Percentiles rank a stretch among this genome's conserved stretches.
These are phyloP conservation scores for Pichia nakasei DNA, from an alignment of 805 yeast species.

Conservation along the genomic window DNA sequence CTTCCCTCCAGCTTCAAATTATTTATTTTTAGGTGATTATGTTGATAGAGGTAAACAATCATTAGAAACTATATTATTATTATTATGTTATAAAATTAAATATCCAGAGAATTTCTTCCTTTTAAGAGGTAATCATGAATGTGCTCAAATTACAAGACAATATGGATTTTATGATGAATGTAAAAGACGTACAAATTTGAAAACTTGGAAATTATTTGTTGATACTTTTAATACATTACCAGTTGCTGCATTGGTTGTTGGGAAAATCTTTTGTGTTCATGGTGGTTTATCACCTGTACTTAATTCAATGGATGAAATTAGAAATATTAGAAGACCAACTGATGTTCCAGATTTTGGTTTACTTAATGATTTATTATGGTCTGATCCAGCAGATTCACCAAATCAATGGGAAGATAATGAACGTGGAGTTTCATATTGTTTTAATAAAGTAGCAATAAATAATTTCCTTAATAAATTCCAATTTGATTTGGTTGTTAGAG, in stretches of 20 bases:
- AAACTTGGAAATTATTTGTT: slow-evolving; percentile 88
- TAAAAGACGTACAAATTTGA: slow-evolving; percentile 84
- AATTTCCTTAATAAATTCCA: slow-evolving; percentile 67
- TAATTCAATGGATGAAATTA: slow-evolving; percentile 64
- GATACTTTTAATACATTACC: slow-evolving; percentile 96
- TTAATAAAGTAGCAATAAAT: slow-evolving; percentile 70
- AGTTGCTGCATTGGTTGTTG: slow-evolving; percentile 90
- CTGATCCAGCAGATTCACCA: slow-evolving; percentile 75
- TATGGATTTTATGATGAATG: slow-evolving; percentile 98
- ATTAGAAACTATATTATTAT: slow-evolving; percentile 77
- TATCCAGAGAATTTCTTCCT: slow-evolving; percentile 94
- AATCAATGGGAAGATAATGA: slow-evolving; percentile 88
- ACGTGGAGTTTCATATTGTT: slow-evolving; percentile 76
- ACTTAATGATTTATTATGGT: slow-evolving; percentile 71
- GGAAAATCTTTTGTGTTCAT: slow-evolving; percentile 87
- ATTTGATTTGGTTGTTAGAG: slow-evolving; percentile 74
- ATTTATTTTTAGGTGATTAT: slow-evolving; percentile 89
- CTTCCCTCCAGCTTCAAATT: slow-evolving; percentile 90
- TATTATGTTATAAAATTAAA: slow-evolving; percentile 89
- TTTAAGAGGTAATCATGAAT: slow-evolving; percentile 93
- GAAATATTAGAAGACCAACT: slow-evolving; percentile 70
- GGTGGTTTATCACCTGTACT: slow-evolving; percentile 77
- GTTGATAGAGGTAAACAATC: slow-evolving; percentile 98
- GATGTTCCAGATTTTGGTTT: slow-evolving; percentile 82
- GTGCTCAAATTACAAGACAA: slow-evolving; percentile 93